Evolutionary conservation across 2,329 filamentous ascomycete species (phyloP).

Genomic region (Ceratocystis eucalypticola): DNA sequence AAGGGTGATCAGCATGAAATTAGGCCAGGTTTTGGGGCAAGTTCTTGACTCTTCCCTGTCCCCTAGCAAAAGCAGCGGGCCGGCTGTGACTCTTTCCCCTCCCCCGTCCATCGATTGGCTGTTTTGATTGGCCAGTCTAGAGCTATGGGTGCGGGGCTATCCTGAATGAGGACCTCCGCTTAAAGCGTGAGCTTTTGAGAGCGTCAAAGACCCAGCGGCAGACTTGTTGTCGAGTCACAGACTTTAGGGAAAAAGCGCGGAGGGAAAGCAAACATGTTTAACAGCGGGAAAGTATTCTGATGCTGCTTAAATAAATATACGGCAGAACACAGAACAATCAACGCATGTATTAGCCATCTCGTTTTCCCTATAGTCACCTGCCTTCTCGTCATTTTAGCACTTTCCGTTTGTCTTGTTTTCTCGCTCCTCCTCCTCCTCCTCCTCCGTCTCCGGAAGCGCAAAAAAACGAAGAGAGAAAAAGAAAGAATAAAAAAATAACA

Average conservation of each 20-base stretch:
- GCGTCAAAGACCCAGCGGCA: not conserved
- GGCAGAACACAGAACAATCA: too few species aligned
- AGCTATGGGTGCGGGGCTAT: conserved; percentile 2
- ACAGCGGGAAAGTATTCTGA: too few species aligned
- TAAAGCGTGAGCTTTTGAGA: not conserved
- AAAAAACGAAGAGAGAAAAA: not conserved
- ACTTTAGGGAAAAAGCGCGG: not conserved
- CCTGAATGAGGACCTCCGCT: conserved; percentile 14
- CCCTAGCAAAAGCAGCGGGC: not conserved
- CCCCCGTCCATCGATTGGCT: not conserved
- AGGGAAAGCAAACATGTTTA: not conserved
- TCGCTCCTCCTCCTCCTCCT: not conserved
- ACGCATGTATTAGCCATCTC: too few species aligned
- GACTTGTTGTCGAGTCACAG: not conserved
- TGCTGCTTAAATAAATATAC: too few species aligned
- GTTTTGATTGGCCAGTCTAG: not conserved
- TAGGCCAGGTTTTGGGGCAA: too few species aligned
- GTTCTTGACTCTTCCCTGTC: too few species aligned
- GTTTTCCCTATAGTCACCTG: too few species aligned
- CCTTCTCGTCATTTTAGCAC: not conserved
- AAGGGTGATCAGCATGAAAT: not conserved
- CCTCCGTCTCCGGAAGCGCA: conserved; percentile 17
- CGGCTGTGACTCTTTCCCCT: conserved; percentile 8
- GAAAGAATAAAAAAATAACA: not conserved
- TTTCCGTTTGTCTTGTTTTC: not conserved